Evolutionary conservation across 1,284 basidiomycete genomes (phyloP).

Genomic region (Pholiota adiposa): DNA sequence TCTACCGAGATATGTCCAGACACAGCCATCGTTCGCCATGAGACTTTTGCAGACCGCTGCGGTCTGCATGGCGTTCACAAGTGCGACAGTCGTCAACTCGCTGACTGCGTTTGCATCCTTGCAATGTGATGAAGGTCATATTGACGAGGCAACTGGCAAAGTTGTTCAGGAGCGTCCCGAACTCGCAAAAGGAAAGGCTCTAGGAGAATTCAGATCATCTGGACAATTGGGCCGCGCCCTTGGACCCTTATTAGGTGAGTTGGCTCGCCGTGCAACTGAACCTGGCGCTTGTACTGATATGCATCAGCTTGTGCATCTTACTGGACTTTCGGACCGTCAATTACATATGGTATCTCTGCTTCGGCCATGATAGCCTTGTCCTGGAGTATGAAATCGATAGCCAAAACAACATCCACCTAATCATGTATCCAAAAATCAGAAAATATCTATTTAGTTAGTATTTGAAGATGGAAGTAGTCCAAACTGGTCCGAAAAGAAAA

Average conservation of each 20-base stretch:
- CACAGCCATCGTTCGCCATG: conserved; percentile 49
- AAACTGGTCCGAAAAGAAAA: not conserved
- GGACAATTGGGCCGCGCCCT: conserved; percentile 91
- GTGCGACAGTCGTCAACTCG: conserved; percentile 89
- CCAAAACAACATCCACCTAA: conserved; percentile 35
- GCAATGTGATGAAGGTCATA: conserved; percentile 76
- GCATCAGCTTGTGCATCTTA: conserved; percentile 79
- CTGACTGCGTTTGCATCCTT: conserved; percentile 86
- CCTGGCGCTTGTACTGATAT: conserved; percentile 6
- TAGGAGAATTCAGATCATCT: conserved; percentile 84
- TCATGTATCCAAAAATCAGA: conserved; percentile 10
- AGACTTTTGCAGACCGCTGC: conserved; percentile 75
- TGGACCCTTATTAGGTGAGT: conserved; percentile 81
- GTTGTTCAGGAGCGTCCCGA: conserved; percentile 58
- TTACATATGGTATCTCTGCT: conserved; percentile 74
- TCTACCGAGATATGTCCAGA: conserved; percentile 60
- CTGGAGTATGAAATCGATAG: conserved; percentile 53
- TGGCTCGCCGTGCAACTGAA: not conserved
- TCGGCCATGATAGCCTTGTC: conserved; percentile 65
- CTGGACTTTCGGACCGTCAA: conserved; percentile 83
- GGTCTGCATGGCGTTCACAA: conserved; percentile 85
- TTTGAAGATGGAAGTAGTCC: not conserved
- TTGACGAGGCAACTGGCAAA: conserved; percentile 63
- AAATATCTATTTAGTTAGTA: conserved; percentile 5
- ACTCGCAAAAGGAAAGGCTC: conserved; percentile 81